These are phyloP conservation scores for Blastomyces emzantsi DNA, from an alignment of 2,329 filamentous ascomycete species.

Conservation along the genomic window DNA sequence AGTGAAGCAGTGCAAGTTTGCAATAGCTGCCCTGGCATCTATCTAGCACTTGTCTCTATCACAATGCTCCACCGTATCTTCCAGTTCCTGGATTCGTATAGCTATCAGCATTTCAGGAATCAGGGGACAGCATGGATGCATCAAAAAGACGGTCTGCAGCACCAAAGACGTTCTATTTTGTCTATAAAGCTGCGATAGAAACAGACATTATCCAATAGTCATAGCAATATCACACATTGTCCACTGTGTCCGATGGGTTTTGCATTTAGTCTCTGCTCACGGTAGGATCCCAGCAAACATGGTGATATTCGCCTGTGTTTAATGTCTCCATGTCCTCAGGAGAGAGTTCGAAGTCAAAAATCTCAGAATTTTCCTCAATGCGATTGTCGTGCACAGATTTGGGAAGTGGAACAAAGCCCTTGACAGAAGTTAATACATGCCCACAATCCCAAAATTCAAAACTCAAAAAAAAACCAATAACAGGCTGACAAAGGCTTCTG, in stretches of 20 bases:
- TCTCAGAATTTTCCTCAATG: constrained; percentile 51
- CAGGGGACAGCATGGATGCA: not conserved
- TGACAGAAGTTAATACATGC: constrained; percentile 7
- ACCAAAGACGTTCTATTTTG: not conserved
- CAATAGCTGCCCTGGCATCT: not conserved
- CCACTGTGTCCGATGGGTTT: not conserved
- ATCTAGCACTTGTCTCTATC: not conserved
- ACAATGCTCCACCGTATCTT: not conserved
- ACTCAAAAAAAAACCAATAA: not conserved
- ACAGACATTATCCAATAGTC: not conserved
- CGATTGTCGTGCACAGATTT: constrained; percentile 53
- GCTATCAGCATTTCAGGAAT: not conserved
- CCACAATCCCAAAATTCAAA: not conserved
- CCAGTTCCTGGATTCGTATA: not conserved
- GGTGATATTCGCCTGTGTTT: constrained; percentile 47
- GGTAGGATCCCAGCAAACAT: constrained; percentile 49
- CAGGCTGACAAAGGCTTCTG: too few relatives aligned
- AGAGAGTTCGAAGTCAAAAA: constrained; percentile 53
- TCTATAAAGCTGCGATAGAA: not conserved
- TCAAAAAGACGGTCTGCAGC: not conserved
- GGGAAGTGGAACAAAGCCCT: constrained; percentile 54
- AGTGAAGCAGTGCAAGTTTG: not conserved
- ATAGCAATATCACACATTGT: not conserved
- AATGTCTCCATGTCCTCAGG: constrained; percentile 51
- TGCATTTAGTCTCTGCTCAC: constrained; percentile 12